A percentile compares a stretch with the other conserved stretches of the same genome.
phyloP scores from a whole-genome alignment of 176 grass and related monocot species.

The Alopecurus myosuroides region DNA sequence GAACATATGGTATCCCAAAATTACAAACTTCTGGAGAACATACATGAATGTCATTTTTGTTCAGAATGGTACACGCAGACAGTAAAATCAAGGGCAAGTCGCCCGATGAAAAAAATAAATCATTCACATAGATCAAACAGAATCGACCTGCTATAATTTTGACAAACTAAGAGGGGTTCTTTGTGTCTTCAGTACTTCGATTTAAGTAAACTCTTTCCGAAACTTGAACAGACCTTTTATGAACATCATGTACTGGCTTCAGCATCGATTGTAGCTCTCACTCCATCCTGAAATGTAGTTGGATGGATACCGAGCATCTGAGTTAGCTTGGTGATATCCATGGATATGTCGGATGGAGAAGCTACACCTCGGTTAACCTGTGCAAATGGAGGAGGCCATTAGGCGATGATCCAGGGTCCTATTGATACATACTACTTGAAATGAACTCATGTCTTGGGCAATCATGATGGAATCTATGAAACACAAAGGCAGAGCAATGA shows the following conservation, averaged over 20 bases:
- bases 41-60: slow-evolving; percentile 1
- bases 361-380: slow-evolving; percentile 77
- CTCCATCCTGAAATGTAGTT: slow-evolving; percentile 68
- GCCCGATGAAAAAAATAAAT: not conserved
- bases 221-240: not conserved
- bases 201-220: slow-evolving; percentile 1
- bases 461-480: not conserved
- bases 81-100: not conserved
- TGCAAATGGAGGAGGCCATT: not conserved
- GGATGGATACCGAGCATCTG: slow-evolving; percentile 58
- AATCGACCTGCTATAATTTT: not conserved
- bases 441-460: not conserved
- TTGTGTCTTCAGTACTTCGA: not conserved
- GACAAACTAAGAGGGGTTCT: not conserved
- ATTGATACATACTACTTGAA: not conserved
- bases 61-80: slow-evolving; percentile 7
- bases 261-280: slow-evolving; percentile 58
- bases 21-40: not conserved
- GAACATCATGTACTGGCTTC: slow-evolving; percentile 34
- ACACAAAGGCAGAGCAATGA: not conserved
- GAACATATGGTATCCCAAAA: not conserved
- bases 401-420: slow-evolving; percentile 9
- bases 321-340: slow-evolving; percentile 78
- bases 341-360: slow-evolving; percentile 93
- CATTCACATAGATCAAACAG: not conserved